Evolutionary conservation across 2,329 filamentous ascomycete genomes (phyloP).

Genomic region (Colletotrichum sp.): DNA sequence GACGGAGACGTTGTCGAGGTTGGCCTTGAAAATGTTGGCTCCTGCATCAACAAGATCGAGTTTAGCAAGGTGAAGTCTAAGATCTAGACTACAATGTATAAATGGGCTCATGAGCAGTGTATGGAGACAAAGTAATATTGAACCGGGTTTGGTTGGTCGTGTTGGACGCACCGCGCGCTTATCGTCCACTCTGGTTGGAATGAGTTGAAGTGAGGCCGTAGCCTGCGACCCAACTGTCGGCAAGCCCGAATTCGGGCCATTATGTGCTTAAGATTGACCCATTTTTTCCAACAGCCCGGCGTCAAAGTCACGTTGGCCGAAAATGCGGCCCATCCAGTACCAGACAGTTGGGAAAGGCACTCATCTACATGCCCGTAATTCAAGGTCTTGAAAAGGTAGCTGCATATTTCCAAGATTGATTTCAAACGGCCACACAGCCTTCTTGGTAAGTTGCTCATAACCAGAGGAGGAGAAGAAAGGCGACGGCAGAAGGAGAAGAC

Average conservation of each 20-base stretch:
- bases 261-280: background rate
- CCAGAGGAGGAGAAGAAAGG: background rate
- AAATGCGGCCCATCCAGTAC: background rate
- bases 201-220: background rate
- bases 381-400: background rate
- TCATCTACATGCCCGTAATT: background rate
- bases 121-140: background rate
- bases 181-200: background rate
- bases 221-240: background rate
- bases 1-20: constrained; percentile 76
- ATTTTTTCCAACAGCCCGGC: background rate
- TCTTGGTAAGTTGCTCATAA: background rate
- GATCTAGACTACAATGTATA: constrained; percentile 10
- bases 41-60: constrained; percentile 54
- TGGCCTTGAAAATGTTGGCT: constrained; percentile 68
- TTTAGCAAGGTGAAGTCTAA: constrained; percentile 32
- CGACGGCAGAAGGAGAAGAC: too few relatives aligned
- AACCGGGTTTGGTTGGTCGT: background rate
- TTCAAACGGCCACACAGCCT: background rate
- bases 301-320: background rate
- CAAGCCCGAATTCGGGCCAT: background rate
- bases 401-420: background rate
- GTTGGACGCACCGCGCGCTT: background rate
- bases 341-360: background rate
- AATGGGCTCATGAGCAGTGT: background rate